Evolutionary conservation across 164 flowering plant species (phyloP).

Genomic region (Berberis vulgaris): DNA sequence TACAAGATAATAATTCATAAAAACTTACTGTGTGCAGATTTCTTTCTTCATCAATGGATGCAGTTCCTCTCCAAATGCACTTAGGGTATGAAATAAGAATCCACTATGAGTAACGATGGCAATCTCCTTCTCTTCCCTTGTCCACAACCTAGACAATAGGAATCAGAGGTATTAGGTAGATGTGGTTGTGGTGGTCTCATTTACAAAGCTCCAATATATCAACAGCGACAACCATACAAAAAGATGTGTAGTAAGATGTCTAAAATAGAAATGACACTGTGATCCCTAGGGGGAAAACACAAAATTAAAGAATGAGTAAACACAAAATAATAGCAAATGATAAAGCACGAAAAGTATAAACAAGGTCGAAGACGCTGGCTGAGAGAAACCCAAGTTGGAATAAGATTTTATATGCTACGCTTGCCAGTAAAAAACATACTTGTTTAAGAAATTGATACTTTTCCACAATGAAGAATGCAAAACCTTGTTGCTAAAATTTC

Average conservation of each 20-base stretch:
- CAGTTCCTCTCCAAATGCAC: constrained; percentile 56
- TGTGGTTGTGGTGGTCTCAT: not conserved
- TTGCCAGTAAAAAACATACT: no score
- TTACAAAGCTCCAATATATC: not conserved
- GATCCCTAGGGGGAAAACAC: no score
- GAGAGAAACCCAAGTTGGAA: no score
- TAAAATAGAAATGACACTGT: no score
- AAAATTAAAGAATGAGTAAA: no score
- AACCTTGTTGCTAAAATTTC: not conserved
- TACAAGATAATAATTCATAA: no score
- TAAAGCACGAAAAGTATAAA: no score
- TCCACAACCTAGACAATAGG: constrained; percentile 57
- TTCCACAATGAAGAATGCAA: not conserved
- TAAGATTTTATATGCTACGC: no score
- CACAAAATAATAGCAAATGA: no score
- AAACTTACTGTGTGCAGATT: constrained; percentile 59
- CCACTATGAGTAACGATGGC: constrained; percentile 85
- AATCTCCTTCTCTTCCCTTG: constrained; percentile 83
- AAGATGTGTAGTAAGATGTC: not conserved
- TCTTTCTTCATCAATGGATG: constrained; percentile 54
- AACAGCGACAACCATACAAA: not conserved
- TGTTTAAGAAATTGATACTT: no score
- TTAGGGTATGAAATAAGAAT: constrained; percentile 54
- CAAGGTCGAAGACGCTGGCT: no score
- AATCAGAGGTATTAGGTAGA: not conserved